Percentiles rank a stretch among this genome's conserved stretches.
These are phyloP conservation scores for Fragaria iinumae DNA, from an alignment of 306 rosid genomes.

Conservation along the genomic window DNA sequence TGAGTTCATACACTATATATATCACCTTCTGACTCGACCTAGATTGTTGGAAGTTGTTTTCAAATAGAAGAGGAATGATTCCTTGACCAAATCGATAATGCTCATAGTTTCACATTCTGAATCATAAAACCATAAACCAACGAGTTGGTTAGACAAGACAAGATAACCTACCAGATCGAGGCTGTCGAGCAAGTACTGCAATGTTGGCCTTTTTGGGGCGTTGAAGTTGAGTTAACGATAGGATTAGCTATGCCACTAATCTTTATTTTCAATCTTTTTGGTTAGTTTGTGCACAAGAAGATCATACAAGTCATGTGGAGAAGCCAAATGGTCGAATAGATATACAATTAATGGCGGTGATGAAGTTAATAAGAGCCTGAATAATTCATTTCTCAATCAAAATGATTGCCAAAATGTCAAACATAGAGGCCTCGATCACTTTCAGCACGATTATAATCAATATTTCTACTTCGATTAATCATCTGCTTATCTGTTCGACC, in stretches of 20 bases:
- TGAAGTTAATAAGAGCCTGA: too few relatives aligned
- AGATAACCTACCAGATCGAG: neutral
- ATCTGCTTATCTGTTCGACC: too few relatives aligned
- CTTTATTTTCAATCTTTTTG: neutral
- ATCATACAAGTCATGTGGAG: neutral
- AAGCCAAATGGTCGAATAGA: constrained; percentile 23
- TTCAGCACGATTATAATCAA: too few relatives aligned
- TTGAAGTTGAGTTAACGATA: constrained; percentile 11
- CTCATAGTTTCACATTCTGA: neutral
- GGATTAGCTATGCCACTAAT: constrained; percentile 24
- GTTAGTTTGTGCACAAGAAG: constrained; percentile 1
- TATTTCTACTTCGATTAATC: too few relatives aligned
- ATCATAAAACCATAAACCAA: neutral
- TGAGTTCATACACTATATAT: neutral
- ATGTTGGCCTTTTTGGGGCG: neutral
- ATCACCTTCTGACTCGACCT: neutral
- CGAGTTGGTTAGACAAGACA: neutral
- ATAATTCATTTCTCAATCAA: too few relatives aligned
- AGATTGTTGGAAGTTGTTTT: neutral
- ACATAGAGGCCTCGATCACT: too few relatives aligned
- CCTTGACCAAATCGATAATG: neutral
- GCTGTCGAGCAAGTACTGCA: neutral
- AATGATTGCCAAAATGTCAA: too few relatives aligned
- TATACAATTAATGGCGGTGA: too few relatives aligned
- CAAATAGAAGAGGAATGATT: neutral